phyloP scores from a whole-genome alignment of 805 yeast species.

The Saturnispora zaruensis region DNA sequence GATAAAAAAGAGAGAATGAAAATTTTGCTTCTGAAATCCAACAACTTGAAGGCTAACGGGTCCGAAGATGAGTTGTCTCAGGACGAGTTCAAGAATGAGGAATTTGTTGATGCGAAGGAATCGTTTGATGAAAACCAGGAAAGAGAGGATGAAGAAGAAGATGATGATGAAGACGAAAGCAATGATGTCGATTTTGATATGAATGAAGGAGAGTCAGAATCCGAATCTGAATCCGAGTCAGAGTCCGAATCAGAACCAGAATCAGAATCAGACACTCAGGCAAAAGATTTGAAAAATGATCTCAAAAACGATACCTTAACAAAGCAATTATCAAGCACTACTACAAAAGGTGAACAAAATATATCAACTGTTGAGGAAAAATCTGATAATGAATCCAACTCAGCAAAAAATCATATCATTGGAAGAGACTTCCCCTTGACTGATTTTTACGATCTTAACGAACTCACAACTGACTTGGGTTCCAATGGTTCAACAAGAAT shows the following conservation, averaged over 20 bases:
- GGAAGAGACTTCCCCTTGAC: slow-evolving; percentile 19
- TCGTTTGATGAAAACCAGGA: background rate
- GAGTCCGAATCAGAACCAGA: background rate
- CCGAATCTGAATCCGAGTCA: slow-evolving; percentile 13
- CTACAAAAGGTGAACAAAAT: background rate
- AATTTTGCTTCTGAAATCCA: slow-evolving; percentile 9
- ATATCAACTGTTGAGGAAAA: slow-evolving; percentile 22
- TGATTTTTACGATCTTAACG: slow-evolving; percentile 52
- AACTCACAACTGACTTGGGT: slow-evolving; percentile 52
- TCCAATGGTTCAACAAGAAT: slow-evolving; percentile 51
- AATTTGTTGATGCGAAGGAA: slow-evolving; percentile 9
- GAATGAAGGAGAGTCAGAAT: slow-evolving; percentile 21
- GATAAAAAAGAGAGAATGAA: slow-evolving; percentile 10
- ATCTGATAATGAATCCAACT: slow-evolving; percentile 12
- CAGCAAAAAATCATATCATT: slow-evolving; percentile 14
- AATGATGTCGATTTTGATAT: slow-evolving; percentile 4
- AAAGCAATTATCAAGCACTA: background rate
- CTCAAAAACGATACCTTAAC: slow-evolving; percentile 18
- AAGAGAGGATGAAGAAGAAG: background rate
- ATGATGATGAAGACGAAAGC: slow-evolving; percentile 6
- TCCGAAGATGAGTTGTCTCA: slow-evolving; percentile 2
- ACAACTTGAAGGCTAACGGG: slow-evolving; percentile 11
- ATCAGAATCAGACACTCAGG: slow-evolving; percentile 4
- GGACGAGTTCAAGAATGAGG: slow-evolving; percentile 5
- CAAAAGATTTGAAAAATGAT: slow-evolving; percentile 21